Conservation (phyloP, 148 eudicot species). For the Spergularia bocconei region DNA sequence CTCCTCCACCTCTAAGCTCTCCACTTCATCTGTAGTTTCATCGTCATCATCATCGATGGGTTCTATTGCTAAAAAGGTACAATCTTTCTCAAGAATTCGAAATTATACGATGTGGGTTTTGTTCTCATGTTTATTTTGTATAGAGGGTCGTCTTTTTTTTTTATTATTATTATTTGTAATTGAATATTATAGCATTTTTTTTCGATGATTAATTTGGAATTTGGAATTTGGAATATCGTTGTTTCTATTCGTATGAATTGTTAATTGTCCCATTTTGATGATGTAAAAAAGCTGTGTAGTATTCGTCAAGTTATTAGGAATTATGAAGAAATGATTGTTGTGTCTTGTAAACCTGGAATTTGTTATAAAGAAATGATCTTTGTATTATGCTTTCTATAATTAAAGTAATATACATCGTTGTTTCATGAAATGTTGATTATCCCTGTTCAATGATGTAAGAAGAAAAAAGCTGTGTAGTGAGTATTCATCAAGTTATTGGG, state of each 20-base stretch:
- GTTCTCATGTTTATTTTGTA: neutral
- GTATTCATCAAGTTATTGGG: neutral
- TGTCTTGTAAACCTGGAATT: neutral
- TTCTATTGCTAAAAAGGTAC: slow-evolving; percentile 62
- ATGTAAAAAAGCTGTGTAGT: neutral
- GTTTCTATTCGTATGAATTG: neutral
- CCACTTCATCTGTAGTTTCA: slow-evolving; percentile 16
- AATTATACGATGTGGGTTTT: slow-evolving; percentile 2
- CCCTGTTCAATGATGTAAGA: too few species aligned
- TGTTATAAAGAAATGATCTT: neutral
- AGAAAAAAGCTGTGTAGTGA: neutral
- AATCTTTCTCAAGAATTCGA: neutral
- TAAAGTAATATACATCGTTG: too few species aligned
- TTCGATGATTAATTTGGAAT: neutral
- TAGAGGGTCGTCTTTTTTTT: neutral
- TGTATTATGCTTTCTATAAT: too few species aligned
- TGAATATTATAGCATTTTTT: neutral
- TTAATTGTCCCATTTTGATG: neutral
- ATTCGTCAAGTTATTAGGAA: neutral
- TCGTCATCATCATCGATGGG: slow-evolving; percentile 49
- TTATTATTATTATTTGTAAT: neutral
- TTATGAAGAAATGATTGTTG: neutral
- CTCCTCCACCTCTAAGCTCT: slow-evolving; percentile 26
- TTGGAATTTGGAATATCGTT: neutral
- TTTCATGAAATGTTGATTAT: too few species aligned